Conservation (phyloP, 305 asterid genomes). For the Fraxinus baroniana region DNA sequence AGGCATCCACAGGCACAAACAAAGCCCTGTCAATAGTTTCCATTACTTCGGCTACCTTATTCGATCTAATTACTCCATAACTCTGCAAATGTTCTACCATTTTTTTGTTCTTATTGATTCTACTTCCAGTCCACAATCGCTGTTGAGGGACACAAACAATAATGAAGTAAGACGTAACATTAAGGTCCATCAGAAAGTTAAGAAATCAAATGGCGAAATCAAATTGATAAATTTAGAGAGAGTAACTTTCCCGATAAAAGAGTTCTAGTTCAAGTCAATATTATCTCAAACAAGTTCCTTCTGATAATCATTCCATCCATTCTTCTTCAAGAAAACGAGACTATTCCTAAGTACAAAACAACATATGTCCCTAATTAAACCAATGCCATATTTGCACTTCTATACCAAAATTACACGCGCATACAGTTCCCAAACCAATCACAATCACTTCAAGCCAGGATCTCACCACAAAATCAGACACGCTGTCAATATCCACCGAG, state of each 20-base stretch:
- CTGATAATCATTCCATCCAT: neutral
- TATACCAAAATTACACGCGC: neutral
- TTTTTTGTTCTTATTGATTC: slow-evolving; percentile 47
- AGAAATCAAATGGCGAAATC: slow-evolving; percentile 18
- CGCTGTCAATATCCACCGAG: neutral
- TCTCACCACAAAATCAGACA: neutral
- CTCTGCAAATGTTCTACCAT: slow-evolving; percentile 65
- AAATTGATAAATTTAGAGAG: slow-evolving; percentile 2
- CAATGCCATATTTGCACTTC: neutral
- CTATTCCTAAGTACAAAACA: neutral
- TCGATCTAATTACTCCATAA: slow-evolving; percentile 56
- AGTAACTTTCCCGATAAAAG: neutral
- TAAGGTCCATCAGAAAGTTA: slow-evolving; percentile 30
- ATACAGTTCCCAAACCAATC: neutral
- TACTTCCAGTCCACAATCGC: slow-evolving; percentile 61
- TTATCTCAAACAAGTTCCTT: neutral
- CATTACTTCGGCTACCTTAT: slow-evolving; percentile 77
- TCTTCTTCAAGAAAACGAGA: neutral
- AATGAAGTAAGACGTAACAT: slow-evolving; percentile 34
- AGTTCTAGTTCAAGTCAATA: neutral
- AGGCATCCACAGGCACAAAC: slow-evolving; percentile 79
- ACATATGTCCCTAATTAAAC: neutral
- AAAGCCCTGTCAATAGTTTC: slow-evolving; percentile 78
- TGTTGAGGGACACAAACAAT: slow-evolving; percentile 50
- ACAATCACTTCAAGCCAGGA: neutral